These are phyloP conservation scores for Fraxinus angustifolia DNA, from an alignment of 305 asterid genomes.

Conservation along the genomic window DNA sequence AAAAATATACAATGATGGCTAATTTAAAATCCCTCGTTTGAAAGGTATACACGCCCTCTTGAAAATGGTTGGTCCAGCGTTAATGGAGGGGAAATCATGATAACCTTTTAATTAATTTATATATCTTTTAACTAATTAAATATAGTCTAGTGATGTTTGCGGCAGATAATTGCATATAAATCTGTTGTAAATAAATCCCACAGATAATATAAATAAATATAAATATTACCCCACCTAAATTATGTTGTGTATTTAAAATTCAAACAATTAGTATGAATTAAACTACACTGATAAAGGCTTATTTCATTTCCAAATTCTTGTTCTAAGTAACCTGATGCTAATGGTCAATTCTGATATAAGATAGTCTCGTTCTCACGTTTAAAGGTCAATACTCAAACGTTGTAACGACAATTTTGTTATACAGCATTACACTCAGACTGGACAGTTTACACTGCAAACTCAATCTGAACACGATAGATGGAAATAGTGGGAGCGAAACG, in stretches of 20 bases:
- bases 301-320: not conserved
- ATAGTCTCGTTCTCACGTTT: not conserved
- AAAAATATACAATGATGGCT: not conserved
- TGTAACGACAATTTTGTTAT: not conserved
- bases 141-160: not conserved
- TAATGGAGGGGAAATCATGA: not conserved
- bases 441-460: not conserved
- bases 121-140: not conserved
- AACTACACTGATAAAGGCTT: not conserved
- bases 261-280: not conserved
- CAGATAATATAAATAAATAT: not conserved
- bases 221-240: not conserved
- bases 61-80: not conserved
- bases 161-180: not conserved
- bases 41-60: not conserved
- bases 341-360: not conserved
- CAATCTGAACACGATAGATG: slow-evolving; percentile 31
- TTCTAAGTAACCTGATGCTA: not conserved
- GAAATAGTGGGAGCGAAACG: slow-evolving; percentile 55
- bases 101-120: not conserved
- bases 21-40: not conserved
- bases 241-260: not conserved
- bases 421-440: not conserved
- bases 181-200: not conserved
- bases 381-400: not conserved